Percentiles rank a stretch among this genome's conserved stretches.
Evolutionary conservation across 2,329 filamentous ascomycete genomes (phyloP).

Genomic region (Aquanectria penicillioides): DNA sequence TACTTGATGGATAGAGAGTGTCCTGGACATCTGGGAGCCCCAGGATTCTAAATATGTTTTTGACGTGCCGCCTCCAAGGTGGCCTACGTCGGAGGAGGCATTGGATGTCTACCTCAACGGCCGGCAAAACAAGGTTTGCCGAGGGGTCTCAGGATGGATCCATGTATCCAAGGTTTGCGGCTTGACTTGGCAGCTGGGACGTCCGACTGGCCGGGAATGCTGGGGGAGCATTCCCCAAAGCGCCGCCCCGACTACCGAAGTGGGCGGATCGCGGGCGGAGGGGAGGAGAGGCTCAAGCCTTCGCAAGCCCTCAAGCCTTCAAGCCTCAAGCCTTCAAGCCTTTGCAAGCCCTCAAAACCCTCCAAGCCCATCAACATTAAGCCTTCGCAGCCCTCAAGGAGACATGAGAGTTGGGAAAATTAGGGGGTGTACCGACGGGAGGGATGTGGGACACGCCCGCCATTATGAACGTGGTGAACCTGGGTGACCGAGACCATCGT

Average conservation of each 20-base stretch:
- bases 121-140: constrained; percentile 1
- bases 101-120: constrained; percentile 20
- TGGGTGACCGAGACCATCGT: not conserved
- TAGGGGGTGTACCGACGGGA: too few relatives aligned
- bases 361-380: too few relatives aligned
- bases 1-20: not conserved
- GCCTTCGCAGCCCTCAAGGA: too few relatives aligned
- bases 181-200: constrained; percentile 6
- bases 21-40: not conserved
- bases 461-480: too few relatives aligned
- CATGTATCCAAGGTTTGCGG: not conserved
- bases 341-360: too few relatives aligned
- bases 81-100: constrained; percentile 7
- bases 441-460: too few relatives aligned
- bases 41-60: constrained; percentile 9
- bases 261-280: constrained; percentile 1
- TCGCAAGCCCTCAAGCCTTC: too few relatives aligned
- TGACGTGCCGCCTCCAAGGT: not conserved
- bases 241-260: too few relatives aligned
- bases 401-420: too few relatives aligned
- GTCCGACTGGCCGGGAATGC: not conserved
- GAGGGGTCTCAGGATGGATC: not conserved
- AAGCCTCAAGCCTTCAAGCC: too few relatives aligned
- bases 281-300: too few relatives aligned
- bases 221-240: not conserved